Evolutionary conservation across 2,329 filamentous ascomycete genomes (phyloP), one percentile per base, ranked within the genome.

Genomic region (Botrytis squamosa): DNA sequence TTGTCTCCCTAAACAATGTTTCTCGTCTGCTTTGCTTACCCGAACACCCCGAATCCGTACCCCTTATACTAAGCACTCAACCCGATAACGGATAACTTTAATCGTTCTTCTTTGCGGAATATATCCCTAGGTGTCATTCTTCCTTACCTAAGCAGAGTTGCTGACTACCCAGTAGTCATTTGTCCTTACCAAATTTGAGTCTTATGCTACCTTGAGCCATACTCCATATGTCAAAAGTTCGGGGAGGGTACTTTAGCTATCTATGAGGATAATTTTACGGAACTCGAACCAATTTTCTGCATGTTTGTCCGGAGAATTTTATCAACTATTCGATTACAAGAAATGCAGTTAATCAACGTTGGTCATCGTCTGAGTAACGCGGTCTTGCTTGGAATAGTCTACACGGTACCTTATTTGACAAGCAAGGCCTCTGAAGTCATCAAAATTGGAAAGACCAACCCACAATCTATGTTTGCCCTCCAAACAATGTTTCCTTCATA

Each of bases 361-460:
- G 25, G 10, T 25, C 6, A 68, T 33, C 3, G 20, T 42, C 20
- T 33, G 38, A 57, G 49, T 57, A 18, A 42, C 36, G 57, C 22
- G n/a, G 18, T 33, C n/a, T 42, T 68, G 66, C 49, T 57, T 68
- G n/a, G 40, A n/a, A 57, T 57, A 16, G 16, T 44, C 49, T 68
- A 16, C 7, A 5, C 18, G 4, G n/a, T 20, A 57, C 38, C 10
- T 36, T 33, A 29, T 57, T 57, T 68, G 38, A 22, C 49, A 57
- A 57, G 40, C n/a, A 57, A 57, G 57, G 66, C n/a, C 42, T 57
- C 36, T 44, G n/a, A 33, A 68, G 57, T 57, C n/a, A 33, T 33
- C 66, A 29, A 57, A 68, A 25, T 33, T 22, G 49, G 66, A 68
- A 68, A 57, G 66, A 42, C 36, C 49, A 57, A 57, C 66, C 66